Conservation (phyloP, 495 filamentous ascomycete genomes). For the Delitschia confertaspora region DNA sequence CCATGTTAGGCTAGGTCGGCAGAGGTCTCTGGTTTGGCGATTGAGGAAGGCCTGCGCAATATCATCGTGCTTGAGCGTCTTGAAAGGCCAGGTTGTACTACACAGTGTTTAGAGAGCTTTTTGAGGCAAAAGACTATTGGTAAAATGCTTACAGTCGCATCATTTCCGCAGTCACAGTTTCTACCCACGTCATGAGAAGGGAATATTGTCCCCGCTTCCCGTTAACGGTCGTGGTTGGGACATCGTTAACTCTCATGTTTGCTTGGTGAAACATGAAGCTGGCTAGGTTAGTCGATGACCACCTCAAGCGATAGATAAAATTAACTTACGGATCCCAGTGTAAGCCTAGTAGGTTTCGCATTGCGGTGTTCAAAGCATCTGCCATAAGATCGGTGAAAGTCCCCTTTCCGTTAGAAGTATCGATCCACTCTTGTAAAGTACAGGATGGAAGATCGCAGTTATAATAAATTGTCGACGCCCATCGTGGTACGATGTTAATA, state of each 20-base stretch:
- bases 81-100: conserved; percentile 47
- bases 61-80: conserved; percentile 48
- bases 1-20: conserved; percentile 44
- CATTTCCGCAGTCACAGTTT: conserved; percentile 49
- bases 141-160: conserved; percentile 36
- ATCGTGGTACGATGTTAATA: conserved; percentile 51
- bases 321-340: conserved; percentile 39
- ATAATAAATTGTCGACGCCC: conserved; percentile 57
- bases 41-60: conserved; percentile 45
- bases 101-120: not conserved
- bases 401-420: conserved; percentile 46
- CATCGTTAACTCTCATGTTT: conserved; percentile 48
- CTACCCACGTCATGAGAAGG: conserved; percentile 55
- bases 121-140: not conserved
- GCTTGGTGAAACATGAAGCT: conserved; percentile 50
- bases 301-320: conserved; percentile 30
- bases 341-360: conserved; percentile 47
- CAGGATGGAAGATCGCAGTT: conserved; percentile 52
- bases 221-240: conserved; percentile 43
- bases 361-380: conserved; percentile 44
- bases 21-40: conserved; percentile 48
- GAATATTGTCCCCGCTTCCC: conserved; percentile 42
- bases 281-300: conserved; percentile 5
- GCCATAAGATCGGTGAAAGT: conserved; percentile 43
- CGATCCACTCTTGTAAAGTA: conserved; percentile 52